These are phyloP conservation scores for Bidens hawaiensis DNA, from an alignment of 140 eudicot species.

Conservation along the genomic window DNA sequence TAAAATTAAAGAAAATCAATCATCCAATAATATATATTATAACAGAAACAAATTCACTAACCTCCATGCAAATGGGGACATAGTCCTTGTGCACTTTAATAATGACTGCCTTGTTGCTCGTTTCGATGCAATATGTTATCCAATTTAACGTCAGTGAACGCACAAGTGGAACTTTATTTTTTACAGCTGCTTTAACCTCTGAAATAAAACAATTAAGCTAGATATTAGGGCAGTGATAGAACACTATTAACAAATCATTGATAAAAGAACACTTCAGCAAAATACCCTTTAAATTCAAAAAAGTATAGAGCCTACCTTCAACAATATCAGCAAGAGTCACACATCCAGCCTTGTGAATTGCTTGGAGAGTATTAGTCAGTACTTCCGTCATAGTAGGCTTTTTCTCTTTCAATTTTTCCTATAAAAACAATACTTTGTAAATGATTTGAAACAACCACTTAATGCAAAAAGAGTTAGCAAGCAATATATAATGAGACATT, in stretches of 20 bases:
- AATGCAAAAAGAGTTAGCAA: background rate
- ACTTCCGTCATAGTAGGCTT: conserved; percentile 86
- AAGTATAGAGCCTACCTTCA: conserved; percentile 86
- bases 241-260: background rate
- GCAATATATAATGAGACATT: background rate
- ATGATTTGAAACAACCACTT: background rate
- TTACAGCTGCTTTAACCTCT: conserved; percentile 90
- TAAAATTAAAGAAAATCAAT: background rate
- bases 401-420: conserved; percentile 99
- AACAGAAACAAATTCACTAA: conserved; percentile 35
- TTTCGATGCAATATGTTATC: conserved; percentile 89
- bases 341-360: conserved; percentile 94
- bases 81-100: conserved; percentile 94
- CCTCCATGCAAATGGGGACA: conserved; percentile 99
- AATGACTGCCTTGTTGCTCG: conserved; percentile 82
- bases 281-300: background rate
- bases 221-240: conserved; percentile 10
- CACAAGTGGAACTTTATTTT: conserved; percentile 97
- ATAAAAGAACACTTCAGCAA: background rate
- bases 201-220: conserved; percentile 29
- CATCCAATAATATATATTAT: background rate
- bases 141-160: conserved; percentile 89
- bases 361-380: conserved; percentile 83
- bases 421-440: background rate
- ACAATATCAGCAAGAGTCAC: conserved; percentile 74